phyloP scores from a whole-genome alignment of 1,284 basidiomycete species.

The Sporisorium exsertum region DNA sequence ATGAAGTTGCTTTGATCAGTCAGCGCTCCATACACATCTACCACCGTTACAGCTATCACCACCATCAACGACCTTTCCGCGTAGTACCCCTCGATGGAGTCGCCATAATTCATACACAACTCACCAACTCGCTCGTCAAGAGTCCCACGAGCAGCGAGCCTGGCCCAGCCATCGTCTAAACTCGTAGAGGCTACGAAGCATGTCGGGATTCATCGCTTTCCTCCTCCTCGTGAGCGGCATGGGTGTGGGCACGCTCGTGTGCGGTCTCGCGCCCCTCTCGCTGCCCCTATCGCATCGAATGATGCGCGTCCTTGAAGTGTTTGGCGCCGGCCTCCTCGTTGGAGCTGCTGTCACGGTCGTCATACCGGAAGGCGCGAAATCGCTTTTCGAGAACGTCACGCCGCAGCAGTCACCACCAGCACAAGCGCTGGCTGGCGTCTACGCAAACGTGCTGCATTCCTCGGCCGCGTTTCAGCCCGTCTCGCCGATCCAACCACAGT shows the following conservation, averaged over 20 bases:
- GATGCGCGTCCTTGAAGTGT: slow-evolving; percentile 63
- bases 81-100: slow-evolving; percentile 10
- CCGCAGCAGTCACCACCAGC: slow-evolving; percentile 13
- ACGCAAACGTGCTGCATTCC: slow-evolving; percentile 17
- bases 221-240: slow-evolving; percentile 45
- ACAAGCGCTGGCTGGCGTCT: not conserved
- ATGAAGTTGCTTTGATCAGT: not conserved
- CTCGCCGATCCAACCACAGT: slow-evolving; percentile 3
- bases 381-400: slow-evolving; percentile 38
- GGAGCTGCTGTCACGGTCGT: slow-evolving; percentile 67
- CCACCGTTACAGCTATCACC: not conserved
- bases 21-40: too few species aligned
- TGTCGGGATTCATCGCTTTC: slow-evolving; percentile 41
- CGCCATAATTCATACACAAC: not conserved
- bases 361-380: slow-evolving; percentile 61
- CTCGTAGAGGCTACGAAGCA: not conserved
- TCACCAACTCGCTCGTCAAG: not conserved
- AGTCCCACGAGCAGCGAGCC: slow-evolving; percentile 3
- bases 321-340: slow-evolving; percentile 64
- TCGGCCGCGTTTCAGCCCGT: slow-evolving; percentile 6
- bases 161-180: not conserved
- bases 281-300: slow-evolving; percentile 55
- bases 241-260: slow-evolving; percentile 60
- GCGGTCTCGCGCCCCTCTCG: slow-evolving; percentile 59
- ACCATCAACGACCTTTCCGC: not conserved